Conservation (phyloP, 2,329 filamentous ascomycete genomes). For the Nannizziopsis arthrosporioides region DNA sequence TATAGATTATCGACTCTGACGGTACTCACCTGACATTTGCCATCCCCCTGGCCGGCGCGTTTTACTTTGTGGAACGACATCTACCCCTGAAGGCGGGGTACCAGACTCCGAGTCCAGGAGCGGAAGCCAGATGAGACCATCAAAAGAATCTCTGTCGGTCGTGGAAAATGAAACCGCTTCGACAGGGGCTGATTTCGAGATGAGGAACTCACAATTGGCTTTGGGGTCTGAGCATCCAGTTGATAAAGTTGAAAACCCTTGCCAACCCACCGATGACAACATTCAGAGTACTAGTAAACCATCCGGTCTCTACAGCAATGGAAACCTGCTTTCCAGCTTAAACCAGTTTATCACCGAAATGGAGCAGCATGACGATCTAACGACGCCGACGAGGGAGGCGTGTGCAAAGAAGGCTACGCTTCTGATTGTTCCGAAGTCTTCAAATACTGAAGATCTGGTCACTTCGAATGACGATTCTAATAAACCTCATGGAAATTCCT, state of each 20-base stretch:
- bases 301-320: not conserved
- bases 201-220: not conserved
- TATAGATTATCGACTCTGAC: slow-evolving; percentile 27
- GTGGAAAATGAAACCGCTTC: not conserved
- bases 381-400: not conserved
- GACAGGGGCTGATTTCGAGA: not conserved
- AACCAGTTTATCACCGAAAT: not conserved
- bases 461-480: too few species aligned
- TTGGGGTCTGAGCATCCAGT: not conserved
- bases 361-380: not conserved
- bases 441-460: too few species aligned
- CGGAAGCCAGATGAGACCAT: too few species aligned
- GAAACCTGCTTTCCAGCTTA: not conserved
- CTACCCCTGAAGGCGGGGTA: too few species aligned
- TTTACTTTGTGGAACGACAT: slow-evolving; percentile 18
- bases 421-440: not conserved
- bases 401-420: not conserved
- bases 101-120: too few species aligned
- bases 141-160: too few species aligned
- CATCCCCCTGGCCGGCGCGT: slow-evolving; percentile 31
- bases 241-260: not conserved
- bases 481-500: too few species aligned
- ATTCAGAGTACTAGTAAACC: not conserved
- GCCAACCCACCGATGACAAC: not conserved
- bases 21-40: slow-evolving; percentile 26